Evolutionary conservation across 1,284 basidiomycete genomes (phyloP).

Genomic region (Microbotryum saponariae): DNA sequence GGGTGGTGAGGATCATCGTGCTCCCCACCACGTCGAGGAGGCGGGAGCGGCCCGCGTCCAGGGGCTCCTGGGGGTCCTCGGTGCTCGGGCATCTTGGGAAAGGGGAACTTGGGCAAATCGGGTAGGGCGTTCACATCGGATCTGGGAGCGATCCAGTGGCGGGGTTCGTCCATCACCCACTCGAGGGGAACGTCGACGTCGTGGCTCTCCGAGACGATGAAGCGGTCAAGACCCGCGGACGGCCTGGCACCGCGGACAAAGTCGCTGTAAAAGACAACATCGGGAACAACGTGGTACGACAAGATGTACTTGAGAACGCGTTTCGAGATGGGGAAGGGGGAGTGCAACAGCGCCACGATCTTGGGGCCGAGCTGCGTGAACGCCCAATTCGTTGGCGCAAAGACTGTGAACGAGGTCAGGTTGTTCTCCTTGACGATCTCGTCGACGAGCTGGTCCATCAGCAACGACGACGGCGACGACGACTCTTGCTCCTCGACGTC

Average conservation of each 20-base stretch:
- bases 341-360: slow-evolving; percentile 34
- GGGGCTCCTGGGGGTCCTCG: slow-evolving; percentile 8
- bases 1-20: neutral
- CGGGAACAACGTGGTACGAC: slow-evolving; percentile 34
- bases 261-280: slow-evolving; percentile 35
- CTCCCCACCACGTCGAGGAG: neutral
- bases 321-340: slow-evolving; percentile 32
- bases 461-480: neutral
- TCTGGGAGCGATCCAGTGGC: neutral
- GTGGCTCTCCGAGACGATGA: slow-evolving; percentile 1
- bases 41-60: slow-evolving; percentile 10
- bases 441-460: slow-evolving; percentile 15
- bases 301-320: slow-evolving; percentile 34
- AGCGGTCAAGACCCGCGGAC: neutral
- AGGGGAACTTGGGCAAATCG: neutral
- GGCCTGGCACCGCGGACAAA: slow-evolving; percentile 24
- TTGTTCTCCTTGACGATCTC: slow-evolving; percentile 27
- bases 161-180: slow-evolving; percentile 3
- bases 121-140: neutral
- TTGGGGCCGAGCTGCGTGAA: slow-evolving; percentile 15
- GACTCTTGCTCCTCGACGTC: slow-evolving; percentile 15
- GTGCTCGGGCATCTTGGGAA: neutral
- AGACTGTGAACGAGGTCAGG: slow-evolving; percentile 29
- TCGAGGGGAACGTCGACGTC: slow-evolving; percentile 15
- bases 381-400: slow-evolving; percentile 32